Evolutionary conservation across 768 basidiomycete genomes (phyloP).

Genomic region (Boletus rubropictus): DNA sequence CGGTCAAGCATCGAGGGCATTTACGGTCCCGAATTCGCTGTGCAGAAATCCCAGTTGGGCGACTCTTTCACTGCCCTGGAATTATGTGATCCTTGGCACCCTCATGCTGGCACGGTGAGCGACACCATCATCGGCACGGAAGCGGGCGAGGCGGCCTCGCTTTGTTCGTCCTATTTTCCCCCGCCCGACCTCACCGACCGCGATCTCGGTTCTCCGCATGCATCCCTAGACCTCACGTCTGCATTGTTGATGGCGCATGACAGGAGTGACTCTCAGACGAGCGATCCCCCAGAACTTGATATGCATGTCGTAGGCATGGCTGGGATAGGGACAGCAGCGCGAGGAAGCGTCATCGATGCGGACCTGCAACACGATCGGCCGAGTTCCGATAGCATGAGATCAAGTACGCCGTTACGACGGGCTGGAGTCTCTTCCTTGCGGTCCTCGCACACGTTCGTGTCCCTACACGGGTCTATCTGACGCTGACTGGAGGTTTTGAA

Average conservation of each 20-base stretch:
- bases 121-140: slow-evolving; percentile 30
- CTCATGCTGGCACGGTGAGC: slow-evolving; percentile 18
- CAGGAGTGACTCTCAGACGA: slow-evolving; percentile 9
- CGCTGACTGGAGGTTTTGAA: slow-evolving; percentile 8
- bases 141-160: slow-evolving; percentile 11
- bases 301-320: slow-evolving; percentile 33
- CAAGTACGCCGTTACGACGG: slow-evolving; percentile 6
- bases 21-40: slow-evolving; percentile 8
- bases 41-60: slow-evolving; percentile 4
- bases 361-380: slow-evolving; percentile 7
- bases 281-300: slow-evolving; percentile 21
- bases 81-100: slow-evolving; percentile 22
- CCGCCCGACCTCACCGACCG: not conserved
- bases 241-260: slow-evolving; percentile 32
- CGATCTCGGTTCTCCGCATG: slow-evolving; percentile 20
- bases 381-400: slow-evolving; percentile 12
- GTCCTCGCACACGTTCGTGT: slow-evolving; percentile 2
- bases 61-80: slow-evolving; percentile 2
- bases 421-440: not conserved
- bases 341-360: slow-evolving; percentile 27
- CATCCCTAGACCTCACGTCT: slow-evolving; percentile 24
- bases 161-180: slow-evolving; percentile 10
- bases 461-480: not conserved
- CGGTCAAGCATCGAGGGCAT: slow-evolving; percentile 18
- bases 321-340: slow-evolving; percentile 40